Evolutionary conservation across 2,329 filamentous ascomycete species (phyloP), one percentile per base, ranked within the genome.

Genomic region (Apiospora marii): DNA sequence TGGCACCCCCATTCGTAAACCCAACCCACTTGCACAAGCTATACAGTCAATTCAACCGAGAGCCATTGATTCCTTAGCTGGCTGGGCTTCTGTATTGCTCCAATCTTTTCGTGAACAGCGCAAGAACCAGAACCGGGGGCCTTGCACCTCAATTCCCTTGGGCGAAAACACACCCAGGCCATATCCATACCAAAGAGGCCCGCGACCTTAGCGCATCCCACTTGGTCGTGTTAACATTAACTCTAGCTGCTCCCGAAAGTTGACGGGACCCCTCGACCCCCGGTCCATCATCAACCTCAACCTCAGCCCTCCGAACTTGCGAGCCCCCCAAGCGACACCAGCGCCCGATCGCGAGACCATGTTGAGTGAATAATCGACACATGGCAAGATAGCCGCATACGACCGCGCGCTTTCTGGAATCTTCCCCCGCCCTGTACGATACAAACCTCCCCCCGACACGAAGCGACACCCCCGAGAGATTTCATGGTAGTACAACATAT

Each of bases 301-400:
- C 58, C 34, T 64, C 34, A 41, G 16, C 58, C 19, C 34, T n/a
- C 58, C 34, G 58, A 64, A 14, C 58, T 22, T 22, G 58, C 58
- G 58, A 64, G 19, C 24, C 58, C 58, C 34, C 58, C 30, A 14
- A 64, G 34, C 58, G 58, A 64, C 58, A 64, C 34, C 58, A 64
- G 24, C 34, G 48, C 22, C 68, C 13, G 68, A 70, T 70, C 68
- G 48, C 46, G 68, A 51, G 79, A 80, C 76, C 76, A 81, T 81
- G 79, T 78, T 78, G 73, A 74, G 77, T 73, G 77, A 78, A 73
- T 80, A 78, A 80, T 74, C 76, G 72, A 72, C 74, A 75, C 76
- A 77, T 64, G 74, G 74, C 76, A 80, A 78, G 77, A 78, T 75
- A 78, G 79, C 79, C 80, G 78, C 80, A 79, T 73, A 58, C 68